Conservation (phyloP, 2,329 filamentous ascomycete species). For the Fusarium guadeloupense region DNA sequence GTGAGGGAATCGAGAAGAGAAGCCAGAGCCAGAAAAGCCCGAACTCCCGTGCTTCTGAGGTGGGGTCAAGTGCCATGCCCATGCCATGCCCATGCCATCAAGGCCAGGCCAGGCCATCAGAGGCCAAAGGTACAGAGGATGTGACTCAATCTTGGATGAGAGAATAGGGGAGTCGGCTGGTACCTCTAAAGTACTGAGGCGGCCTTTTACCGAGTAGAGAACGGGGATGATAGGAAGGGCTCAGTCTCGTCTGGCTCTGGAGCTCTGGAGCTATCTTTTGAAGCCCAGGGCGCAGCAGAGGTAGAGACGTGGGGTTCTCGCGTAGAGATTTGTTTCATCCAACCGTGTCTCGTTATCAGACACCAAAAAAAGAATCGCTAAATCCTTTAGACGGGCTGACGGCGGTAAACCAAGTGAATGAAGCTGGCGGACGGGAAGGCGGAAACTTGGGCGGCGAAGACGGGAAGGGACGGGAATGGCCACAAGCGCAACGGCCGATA, state of each 20-base stretch:
- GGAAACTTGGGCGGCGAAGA: slow-evolving; percentile 34
- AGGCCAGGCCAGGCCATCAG: slow-evolving; percentile 15
- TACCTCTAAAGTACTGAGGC: slow-evolving; percentile 30
- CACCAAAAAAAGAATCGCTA: slow-evolving; percentile 15
- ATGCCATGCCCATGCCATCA: too few species aligned
- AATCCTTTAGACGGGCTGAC: slow-evolving; percentile 15
- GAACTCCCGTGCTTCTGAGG: slow-evolving; percentile 24
- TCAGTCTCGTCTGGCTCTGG: slow-evolving; percentile 6
- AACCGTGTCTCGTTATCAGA: slow-evolving; percentile 7
- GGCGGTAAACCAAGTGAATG: slow-evolving; percentile 20
- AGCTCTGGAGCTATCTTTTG: slow-evolving; percentile 2
- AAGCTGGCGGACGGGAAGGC: slow-evolving; percentile 35
- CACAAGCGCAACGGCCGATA: slow-evolving; percentile 34
- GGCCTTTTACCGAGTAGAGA: slow-evolving; percentile 8
- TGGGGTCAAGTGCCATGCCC: slow-evolving; percentile 34
- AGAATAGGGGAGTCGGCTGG: slow-evolving; percentile 16
- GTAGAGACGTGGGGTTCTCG: slow-evolving; percentile 7
- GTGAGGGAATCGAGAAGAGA: slow-evolving; percentile 23
- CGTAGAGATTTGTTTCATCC: slow-evolving; percentile 16
- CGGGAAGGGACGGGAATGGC: slow-evolving; percentile 42
- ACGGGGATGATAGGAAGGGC: slow-evolving; percentile 14
- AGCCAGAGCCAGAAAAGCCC: slow-evolving; percentile 11
- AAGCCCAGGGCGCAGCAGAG: slow-evolving; percentile 19
- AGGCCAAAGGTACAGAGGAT: slow-evolving; percentile 17
- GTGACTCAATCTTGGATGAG: slow-evolving; percentile 31